Evolutionary conservation across 805 yeast genomes (phyloP), one percentile per base, ranked within the genome.

Genomic region (Ogataea paraovalis): DNA sequence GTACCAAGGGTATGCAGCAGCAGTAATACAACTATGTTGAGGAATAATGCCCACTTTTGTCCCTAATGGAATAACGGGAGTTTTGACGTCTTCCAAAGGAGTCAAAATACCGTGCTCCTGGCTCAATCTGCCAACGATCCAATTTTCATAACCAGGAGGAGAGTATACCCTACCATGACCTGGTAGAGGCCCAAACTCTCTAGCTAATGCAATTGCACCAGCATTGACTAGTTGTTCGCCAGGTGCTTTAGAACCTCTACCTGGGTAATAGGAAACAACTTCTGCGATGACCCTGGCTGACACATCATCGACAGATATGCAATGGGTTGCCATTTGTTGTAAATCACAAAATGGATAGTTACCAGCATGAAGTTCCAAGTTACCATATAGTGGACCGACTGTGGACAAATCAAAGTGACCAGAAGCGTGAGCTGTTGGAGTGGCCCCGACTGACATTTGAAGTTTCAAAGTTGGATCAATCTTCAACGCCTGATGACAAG

Each of bases 91-190:
- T 6, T 60, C 62, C 14, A 61, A 53, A 2, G 87, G 82, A n/a
- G 67, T 70, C 42, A 86, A 64, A 37, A 87, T 81, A 10, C 94
- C 95, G 60, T 87, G 95, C 58, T 87, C 95, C 62, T 87, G 94
- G 47, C 87, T 79, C 41, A 87, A 64, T 54, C 90, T 72, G 32
- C 80, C 85, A 12, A 87, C 79, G 41, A 65, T 62, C 91, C 91
- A 86, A 40, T 73, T 68, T 6, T 74, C 77, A 55, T 70, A 78
- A 1, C 69, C 68, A 13, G 65, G 54, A 1, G 76, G 74, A 3
- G 50, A 49, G 13, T 37, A 28, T 10, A 66, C 25, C n/a, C 63
- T 56, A 3, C 91, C 92, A 59, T 65, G 74, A 9, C 92, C 92
- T 16, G 80, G 77, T 18, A 71, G 57, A 1, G 82, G 78, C 1